Conservation (phyloP, 192 early-diverging fungal species). For the Entomortierella beljakovae region DNA sequence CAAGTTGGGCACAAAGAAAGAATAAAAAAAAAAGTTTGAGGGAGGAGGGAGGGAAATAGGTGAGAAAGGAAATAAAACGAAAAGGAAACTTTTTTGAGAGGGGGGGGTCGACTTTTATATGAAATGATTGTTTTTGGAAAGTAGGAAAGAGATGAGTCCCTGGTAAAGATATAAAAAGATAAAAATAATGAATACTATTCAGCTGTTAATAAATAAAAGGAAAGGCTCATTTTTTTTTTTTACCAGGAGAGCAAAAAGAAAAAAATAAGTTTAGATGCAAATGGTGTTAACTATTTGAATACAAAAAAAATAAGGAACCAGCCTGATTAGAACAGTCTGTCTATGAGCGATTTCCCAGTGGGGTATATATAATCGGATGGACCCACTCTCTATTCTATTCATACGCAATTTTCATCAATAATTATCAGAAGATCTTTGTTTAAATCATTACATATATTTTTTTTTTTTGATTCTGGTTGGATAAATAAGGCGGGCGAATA, state of each 20-base stretch:
- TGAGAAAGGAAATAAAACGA: conserved; percentile 4
- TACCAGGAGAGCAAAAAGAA: conserved; percentile 11
- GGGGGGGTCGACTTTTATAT: conserved; percentile 13
- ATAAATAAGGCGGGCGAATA: not conserved
- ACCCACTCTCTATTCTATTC: too few relatives aligned
- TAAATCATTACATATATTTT: too few relatives aligned
- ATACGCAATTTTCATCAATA: too few relatives aligned
- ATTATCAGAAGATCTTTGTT: too few relatives aligned
- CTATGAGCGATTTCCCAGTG: not conserved
- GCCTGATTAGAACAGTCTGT: not conserved
- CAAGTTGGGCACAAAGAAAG: conserved; percentile 22
- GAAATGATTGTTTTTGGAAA: not conserved
- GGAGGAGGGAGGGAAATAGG: conserved; percentile 7
- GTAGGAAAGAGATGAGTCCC: not conserved
- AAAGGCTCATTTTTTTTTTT: not conserved
- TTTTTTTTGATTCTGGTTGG: not conserved
- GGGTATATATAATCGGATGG: too few relatives aligned
- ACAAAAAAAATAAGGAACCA: not conserved
- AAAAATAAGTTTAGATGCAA: not conserved
- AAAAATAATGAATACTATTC: not conserved
- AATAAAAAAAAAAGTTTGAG: not conserved
- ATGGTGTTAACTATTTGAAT: not conserved
- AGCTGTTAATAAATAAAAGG: not conserved
- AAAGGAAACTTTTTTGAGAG: not conserved
- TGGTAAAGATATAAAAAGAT: not conserved